Conservation (phyloP, 108 stramenopile genomes). For the Cylindrotheca closterium region DNA sequence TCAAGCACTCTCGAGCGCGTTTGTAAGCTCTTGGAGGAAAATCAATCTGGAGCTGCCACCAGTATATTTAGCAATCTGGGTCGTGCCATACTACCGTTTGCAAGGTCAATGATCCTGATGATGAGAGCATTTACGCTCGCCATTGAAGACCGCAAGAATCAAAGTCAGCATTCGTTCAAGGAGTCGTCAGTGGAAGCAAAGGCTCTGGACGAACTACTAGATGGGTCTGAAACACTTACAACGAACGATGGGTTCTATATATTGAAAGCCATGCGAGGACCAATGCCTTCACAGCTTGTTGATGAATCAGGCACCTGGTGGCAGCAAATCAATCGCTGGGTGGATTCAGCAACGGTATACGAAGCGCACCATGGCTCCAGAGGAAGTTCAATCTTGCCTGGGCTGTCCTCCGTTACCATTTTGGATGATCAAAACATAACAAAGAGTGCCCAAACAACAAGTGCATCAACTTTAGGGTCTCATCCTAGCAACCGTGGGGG, state of each 20-base stretch:
- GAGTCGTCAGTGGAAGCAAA: slow-evolving; percentile 24
- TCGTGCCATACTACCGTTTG: slow-evolving; percentile 77
- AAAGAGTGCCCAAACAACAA: not conserved
- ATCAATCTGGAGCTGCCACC: slow-evolving; percentile 10
- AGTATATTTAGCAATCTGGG: slow-evolving; percentile 59
- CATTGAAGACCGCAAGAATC: slow-evolving; percentile 47
- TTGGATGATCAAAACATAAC: not conserved
- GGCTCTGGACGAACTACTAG: slow-evolving; percentile 41
- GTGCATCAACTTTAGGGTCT: not conserved
- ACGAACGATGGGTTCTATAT: slow-evolving; percentile 74
- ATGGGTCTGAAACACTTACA: slow-evolving; percentile 54
- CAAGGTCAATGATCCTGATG: slow-evolving; percentile 69
- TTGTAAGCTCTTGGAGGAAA: slow-evolving; percentile 5
- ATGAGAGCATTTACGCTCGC: slow-evolving; percentile 63
- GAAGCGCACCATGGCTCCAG: slow-evolving; percentile 78
- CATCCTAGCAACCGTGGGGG: not conserved
- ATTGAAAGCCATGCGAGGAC: slow-evolving; percentile 65
- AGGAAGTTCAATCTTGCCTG: slow-evolving; percentile 51
- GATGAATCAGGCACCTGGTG: slow-evolving; percentile 37
- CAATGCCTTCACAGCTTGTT: slow-evolving; percentile 63
- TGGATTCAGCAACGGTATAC: slow-evolving; percentile 45
- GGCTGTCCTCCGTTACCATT: slow-evolving; percentile 7
- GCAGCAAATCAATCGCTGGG: slow-evolving; percentile 63
- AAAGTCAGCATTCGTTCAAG: not conserved
- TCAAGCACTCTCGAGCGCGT: slow-evolving; percentile 13